phyloP scores from a whole-genome alignment of 108 stramenopile genomes.

The Heterococcus sp. region DNA sequence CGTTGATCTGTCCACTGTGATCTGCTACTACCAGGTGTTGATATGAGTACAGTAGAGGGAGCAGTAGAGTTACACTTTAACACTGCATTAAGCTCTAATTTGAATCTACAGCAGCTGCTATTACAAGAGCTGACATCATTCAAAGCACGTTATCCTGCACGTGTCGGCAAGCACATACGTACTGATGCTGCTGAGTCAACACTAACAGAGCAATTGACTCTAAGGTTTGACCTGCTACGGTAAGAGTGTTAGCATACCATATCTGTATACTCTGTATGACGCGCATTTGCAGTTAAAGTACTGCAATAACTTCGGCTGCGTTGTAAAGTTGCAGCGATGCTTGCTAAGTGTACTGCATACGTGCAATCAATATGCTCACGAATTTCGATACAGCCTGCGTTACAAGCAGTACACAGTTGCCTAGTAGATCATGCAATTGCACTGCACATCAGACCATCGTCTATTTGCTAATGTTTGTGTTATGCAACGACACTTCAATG shows the following conservation, averaged over 20 bases:
- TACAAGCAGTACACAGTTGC: too few species aligned
- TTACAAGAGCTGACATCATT: conserved; percentile 30
- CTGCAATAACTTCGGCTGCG: neutral
- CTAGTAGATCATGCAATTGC: too few species aligned
- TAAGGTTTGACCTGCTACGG: neutral
- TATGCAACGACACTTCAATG: too few species aligned
- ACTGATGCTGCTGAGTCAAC: conserved; percentile 7
- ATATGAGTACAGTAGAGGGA: neutral
- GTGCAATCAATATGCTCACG: neutral
- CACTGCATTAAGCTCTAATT: too few species aligned
- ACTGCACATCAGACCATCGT: too few species aligned
- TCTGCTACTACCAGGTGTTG: neutral
- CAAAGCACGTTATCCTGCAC: conserved; percentile 10
- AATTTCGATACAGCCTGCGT: neutral
- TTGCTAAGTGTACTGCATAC: neutral
- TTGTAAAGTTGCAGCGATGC: neutral
- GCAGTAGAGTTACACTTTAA: too few species aligned
- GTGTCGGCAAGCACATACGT: conserved; percentile 40
- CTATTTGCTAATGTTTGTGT: too few species aligned
- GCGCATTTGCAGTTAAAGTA: neutral
- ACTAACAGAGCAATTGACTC: conserved; percentile 17
- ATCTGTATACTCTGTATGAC: neutral
- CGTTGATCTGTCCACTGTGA: neutral
- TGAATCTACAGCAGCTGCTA: conserved; percentile 21
- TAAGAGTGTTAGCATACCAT: neutral